Evolutionary conservation across 805 yeast species (phyloP).

Genomic region (Yueomyces sinensis): DNA sequence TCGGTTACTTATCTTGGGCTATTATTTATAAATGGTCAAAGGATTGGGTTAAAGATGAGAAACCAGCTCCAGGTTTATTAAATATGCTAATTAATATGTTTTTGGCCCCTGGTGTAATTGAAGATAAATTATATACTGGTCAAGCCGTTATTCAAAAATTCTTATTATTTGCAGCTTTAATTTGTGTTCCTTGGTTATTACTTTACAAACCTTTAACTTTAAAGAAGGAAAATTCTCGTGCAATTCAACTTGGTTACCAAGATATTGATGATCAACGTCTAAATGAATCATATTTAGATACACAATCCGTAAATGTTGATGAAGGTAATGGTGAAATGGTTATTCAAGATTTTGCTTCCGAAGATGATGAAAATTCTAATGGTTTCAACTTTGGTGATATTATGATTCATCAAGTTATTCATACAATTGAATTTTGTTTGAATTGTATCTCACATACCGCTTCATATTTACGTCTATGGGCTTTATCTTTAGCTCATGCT

Average conservation of each 20-base stretch:
- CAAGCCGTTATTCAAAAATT: constrained; percentile 67
- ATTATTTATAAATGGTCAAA: constrained; percentile 90
- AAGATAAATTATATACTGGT: constrained; percentile 66
- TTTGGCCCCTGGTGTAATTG: constrained; percentile 79
- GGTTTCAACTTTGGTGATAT: constrained; percentile 79
- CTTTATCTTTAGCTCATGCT: constrained; percentile 91
- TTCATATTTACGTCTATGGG: constrained; percentile 93
- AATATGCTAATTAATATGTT: constrained; percentile 96
- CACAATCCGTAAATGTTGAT: constrained; percentile 14
- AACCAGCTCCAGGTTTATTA: constrained; percentile 83
- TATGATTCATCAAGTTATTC: constrained; percentile 93
- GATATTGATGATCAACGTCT: constrained; percentile 25
- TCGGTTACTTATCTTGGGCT: constrained; percentile 78
- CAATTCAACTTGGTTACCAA: constrained; percentile 28
- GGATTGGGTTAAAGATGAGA: constrained; percentile 70
- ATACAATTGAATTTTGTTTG: constrained; percentile 93
- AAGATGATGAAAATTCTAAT: constrained; percentile 31
- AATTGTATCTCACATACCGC: constrained; percentile 99
- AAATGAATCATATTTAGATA: constrained; percentile 19
- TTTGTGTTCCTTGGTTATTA: constrained; percentile 88
- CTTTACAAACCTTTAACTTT: constrained; percentile 70
- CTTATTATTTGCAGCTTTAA: constrained; percentile 59
- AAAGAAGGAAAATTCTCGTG: constrained; percentile 29
- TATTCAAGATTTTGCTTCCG: constrained; percentile 29
- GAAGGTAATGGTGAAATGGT: constrained; percentile 31